Percentiles rank a stretch among this genome's conserved stretches.
Evolutionary conservation across 148 eudicot genomes (phyloP).

Genomic region (Rhododendron ovatum): DNA sequence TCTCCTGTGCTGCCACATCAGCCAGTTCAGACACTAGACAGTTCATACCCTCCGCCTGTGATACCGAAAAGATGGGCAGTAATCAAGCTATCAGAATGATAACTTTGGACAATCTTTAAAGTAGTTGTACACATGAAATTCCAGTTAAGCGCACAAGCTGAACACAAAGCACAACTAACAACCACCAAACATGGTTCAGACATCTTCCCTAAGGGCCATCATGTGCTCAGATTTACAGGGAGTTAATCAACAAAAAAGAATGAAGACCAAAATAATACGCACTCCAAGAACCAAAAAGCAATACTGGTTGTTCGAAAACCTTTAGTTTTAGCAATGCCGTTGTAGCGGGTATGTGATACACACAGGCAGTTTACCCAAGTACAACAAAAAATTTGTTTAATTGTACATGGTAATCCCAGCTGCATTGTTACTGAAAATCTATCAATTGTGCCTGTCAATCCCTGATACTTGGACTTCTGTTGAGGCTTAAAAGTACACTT

Average conservation of each 20-base stretch:
- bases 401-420: neutral
- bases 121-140: neutral
- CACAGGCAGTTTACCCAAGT: neutral
- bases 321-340: neutral
- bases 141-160: neutral
- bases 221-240: neutral
- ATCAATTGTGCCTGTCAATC: neutral
- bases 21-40: constrained; percentile 76
- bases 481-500: neutral
- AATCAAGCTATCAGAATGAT: constrained; percentile 1
- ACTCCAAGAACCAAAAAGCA: constrained; percentile 5
- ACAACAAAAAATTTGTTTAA: neutral
- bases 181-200: neutral
- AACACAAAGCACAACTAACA: neutral
- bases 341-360: neutral
- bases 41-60: constrained; percentile 72
- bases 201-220: neutral
- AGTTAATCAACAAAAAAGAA: neutral
- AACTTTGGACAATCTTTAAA: neutral
- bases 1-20: constrained; percentile 62
- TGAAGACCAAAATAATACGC: neutral
- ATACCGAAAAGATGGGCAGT: neutral
- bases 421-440: neutral
- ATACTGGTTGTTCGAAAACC: neutral
- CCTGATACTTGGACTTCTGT: neutral